Conservation (phyloP, 2,329 filamentous ascomycete species). For the Laburnicola sp. region DNA sequence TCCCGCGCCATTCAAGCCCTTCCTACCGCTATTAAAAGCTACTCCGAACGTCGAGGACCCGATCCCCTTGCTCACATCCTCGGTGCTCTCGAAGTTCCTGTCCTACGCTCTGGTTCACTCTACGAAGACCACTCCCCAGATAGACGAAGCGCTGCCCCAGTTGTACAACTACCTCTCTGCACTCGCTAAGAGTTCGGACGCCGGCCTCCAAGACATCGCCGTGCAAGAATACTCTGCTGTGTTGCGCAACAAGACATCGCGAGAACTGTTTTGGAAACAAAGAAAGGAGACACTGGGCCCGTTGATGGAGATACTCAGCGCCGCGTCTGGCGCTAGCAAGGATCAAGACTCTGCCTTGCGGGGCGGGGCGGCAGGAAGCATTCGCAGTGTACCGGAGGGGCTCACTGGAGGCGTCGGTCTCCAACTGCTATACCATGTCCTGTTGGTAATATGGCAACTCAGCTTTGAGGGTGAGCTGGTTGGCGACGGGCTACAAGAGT, state of each 20-base stretch:
- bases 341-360: slow-evolving; percentile 66
- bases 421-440: slow-evolving; percentile 90
- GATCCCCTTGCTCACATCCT: slow-evolving; percentile 86
- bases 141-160: slow-evolving; percentile 75
- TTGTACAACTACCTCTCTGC: slow-evolving; percentile 85
- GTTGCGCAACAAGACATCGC: slow-evolving; percentile 71
- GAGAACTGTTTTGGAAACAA: slow-evolving; percentile 89
- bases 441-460: slow-evolving; percentile 93
- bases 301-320: slow-evolving; percentile 75
- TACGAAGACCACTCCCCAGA: slow-evolving; percentile 62
- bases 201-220: slow-evolving; percentile 90
- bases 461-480: slow-evolving; percentile 78
- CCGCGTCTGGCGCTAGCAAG: slow-evolving; percentile 72
- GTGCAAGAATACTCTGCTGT: slow-evolving; percentile 88
- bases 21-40: slow-evolving; percentile 80
- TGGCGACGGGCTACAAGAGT: slow-evolving; percentile 85
- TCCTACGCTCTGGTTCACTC: slow-evolving; percentile 64
- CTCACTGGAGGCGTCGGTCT: slow-evolving; percentile 79
- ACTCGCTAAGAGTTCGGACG: slow-evolving; percentile 81
- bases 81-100: slow-evolving; percentile 80
- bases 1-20: slow-evolving; percentile 71
- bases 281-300: slow-evolving; percentile 81
- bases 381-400: slow-evolving; percentile 67
- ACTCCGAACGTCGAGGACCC: slow-evolving; percentile 82
- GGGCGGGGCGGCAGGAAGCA: slow-evolving; percentile 55